Conservation (phyloP, 2,329 filamentous ascomycete genomes). For the Calonectria hongkongensis region DNA sequence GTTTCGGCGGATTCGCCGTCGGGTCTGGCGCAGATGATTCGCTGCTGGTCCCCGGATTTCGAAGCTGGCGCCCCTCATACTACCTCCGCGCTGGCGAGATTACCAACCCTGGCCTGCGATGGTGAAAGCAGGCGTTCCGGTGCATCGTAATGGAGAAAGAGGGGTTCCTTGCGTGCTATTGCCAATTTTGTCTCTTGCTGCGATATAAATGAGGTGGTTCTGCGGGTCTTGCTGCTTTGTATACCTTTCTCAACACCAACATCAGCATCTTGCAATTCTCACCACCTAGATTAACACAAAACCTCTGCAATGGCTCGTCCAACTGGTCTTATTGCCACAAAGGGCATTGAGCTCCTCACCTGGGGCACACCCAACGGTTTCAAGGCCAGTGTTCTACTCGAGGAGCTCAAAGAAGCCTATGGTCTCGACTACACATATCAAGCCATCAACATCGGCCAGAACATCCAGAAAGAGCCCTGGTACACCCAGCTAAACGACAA, state of each 20-base stretch:
- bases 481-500: conserved; percentile 78
- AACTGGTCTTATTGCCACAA: conserved; percentile 76
- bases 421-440: conserved; percentile 76
- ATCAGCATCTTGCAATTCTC: too few relatives aligned
- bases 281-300: not conserved
- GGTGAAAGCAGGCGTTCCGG: not conserved
- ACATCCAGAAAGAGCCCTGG: conserved; percentile 81
- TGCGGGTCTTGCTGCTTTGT: not conserved
- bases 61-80: not conserved
- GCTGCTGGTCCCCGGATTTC: not conserved
- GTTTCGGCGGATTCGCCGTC: not conserved
- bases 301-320: conserved; percentile 54
- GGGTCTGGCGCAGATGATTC: not conserved
- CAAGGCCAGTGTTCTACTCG: conserved; percentile 77
- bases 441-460: conserved; percentile 74
- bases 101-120: conserved; percentile 3
- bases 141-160: not conserved
- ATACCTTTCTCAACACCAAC: not conserved
- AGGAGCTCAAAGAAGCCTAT: conserved; percentile 80
- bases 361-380: conserved; percentile 72
- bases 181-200: not conserved
- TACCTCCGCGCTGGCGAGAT: not conserved
- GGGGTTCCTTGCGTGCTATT: not conserved
- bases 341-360: conserved; percentile 79
- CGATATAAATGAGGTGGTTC: not conserved